Evolutionary conservation across 2,329 filamentous ascomycete genomes (phyloP), one percentile per base, ranked within the genome.

Genomic region (Beauveria sp.): DNA sequence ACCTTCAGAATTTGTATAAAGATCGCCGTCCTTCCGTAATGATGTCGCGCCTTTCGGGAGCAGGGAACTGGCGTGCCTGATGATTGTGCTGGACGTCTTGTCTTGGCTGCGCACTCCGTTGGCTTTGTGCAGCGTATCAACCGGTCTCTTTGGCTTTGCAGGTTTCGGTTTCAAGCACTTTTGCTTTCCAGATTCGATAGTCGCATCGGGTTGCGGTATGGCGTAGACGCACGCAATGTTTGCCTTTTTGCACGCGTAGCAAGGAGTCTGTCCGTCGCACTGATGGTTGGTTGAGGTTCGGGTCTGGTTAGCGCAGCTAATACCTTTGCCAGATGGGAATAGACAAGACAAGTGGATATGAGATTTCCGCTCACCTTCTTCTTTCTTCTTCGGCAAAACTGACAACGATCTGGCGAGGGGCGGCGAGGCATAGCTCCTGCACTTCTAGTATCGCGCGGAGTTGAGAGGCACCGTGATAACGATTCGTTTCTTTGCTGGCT

Each of bases 381-480:
- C 47, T 59, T 53, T 24, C 40, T 46, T 34, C 49, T 24, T 10
- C 57, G 57, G 34, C 57, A 52, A n/a, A 59, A 50, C 34, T 52
- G 49, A 16, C 57, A 59, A 16, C 57, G 57, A 24, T 45, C 38
- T 22, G 47, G 57, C 4, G 47, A 43, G 8, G 24, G 45, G 46
- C 22, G 57, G 24, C 45, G 46, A 42, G 56, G 45, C 57, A 52
- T 52, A 26, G 24, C 38, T 30, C 12, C 5, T 18, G 5, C 24
- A n/a, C 4, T 5, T n/a, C 5, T 3, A 22, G 2, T 45, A 43
- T 20, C 4, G 20, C 26, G 26, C 34, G 0, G 34, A 38, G 5
- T 8, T 57, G n/a, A 30, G 38, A 14, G 24, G 40, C 3, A 9
- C n/a, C 9, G 9, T 14, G 3, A 30, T 2, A 16, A 8, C n/a